phyloP scores from a whole-genome alignment of 2,329 filamentous ascomycete genomes.

The Monosporascus sp. region DNA sequence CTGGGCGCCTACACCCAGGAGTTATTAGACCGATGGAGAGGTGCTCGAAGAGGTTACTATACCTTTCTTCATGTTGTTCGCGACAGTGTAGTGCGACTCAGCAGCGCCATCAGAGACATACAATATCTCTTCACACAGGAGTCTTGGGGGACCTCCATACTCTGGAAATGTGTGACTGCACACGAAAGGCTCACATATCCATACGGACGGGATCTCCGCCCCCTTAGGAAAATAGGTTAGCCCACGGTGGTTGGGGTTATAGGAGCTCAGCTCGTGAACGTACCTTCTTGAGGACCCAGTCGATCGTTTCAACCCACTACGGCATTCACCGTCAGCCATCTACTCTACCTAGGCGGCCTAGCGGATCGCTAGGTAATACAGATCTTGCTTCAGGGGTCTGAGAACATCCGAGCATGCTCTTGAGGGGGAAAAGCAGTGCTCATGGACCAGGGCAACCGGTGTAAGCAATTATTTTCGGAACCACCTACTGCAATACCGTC shows the following conservation, averaged over 20 bases:
- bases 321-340: not conserved
- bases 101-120: slow-evolving; percentile 13
- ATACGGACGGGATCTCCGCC: slow-evolving; percentile 5
- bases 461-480: too few relatives aligned
- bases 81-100: slow-evolving; percentile 12
- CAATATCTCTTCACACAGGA: slow-evolving; percentile 15
- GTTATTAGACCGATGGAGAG: too few relatives aligned
- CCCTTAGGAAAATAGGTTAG: not conserved
- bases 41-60: too few relatives aligned
- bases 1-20: slow-evolving; percentile 10
- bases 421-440: too few relatives aligned
- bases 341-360: too few relatives aligned
- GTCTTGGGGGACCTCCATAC: not conserved
- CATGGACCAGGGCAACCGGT: too few relatives aligned
- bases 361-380: too few relatives aligned
- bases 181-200: slow-evolving; percentile 4
- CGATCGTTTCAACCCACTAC: slow-evolving; percentile 10
- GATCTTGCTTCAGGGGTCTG: too few relatives aligned
- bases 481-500: too few relatives aligned
- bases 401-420: too few relatives aligned
- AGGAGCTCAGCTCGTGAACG: not conserved
- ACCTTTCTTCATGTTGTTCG: too few relatives aligned
- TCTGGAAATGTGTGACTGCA: slow-evolving; percentile 9
- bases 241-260: too few relatives aligned
- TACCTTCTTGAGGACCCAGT: slow-evolving; percentile 19